Base-by-base conservation (phyloP, 441 rosid species). In the Cnidoscolus chayamansa region DNA sequence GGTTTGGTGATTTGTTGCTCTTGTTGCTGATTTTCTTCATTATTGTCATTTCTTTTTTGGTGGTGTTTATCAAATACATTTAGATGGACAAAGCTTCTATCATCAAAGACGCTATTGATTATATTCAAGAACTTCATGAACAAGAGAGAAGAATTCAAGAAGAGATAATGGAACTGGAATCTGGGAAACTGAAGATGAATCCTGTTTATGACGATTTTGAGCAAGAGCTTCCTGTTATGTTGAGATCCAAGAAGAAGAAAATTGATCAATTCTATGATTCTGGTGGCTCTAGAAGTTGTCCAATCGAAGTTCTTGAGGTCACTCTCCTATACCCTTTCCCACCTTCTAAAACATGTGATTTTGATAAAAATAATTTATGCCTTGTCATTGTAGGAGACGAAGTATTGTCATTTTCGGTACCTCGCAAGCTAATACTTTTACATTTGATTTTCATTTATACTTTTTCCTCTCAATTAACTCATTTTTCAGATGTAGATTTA, bases 41-140 rank as follows among this genome's bases (percentile, higher is more conserved):
- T 25, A 25, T 25, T 25, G 25, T 25, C 25, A 25, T 25, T 25
- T 25, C 15, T n/a, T 0, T 65, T 54, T 63, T 40, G 15, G 4
- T 2, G 40, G 40, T 4, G 40, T 48, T 32, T 45, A n/a, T 40
- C 45, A 40, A 4, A 12, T 25, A 48, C 15, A 11, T 76, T 1
- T 72, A 94, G 98, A 94, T 94, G 98, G 98, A 94, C 76, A 94
- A 90, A 86, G 99, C 99, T 19, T 94, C 99, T 15, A 94, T 92
- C 77, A 84, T 94, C 72, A 94, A 89, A 74, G 99, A 94, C 30
- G 97, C 99, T 2, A 94, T 94, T 17, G 87, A 86, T 65, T 92
- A 94, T 78, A 92, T 94, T 54, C 85, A 92, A 75, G 93, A 90
- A 51, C 72, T 94, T 75, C 99, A 92, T 11, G 86, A 86, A 1